A percentile compares a stretch with the other conserved stretches of the same genome.
These are phyloP conservation scores for Coemansia nantahalensis DNA, from an alignment of 192 early-diverging fungal species.

Conservation along the genomic window DNA sequence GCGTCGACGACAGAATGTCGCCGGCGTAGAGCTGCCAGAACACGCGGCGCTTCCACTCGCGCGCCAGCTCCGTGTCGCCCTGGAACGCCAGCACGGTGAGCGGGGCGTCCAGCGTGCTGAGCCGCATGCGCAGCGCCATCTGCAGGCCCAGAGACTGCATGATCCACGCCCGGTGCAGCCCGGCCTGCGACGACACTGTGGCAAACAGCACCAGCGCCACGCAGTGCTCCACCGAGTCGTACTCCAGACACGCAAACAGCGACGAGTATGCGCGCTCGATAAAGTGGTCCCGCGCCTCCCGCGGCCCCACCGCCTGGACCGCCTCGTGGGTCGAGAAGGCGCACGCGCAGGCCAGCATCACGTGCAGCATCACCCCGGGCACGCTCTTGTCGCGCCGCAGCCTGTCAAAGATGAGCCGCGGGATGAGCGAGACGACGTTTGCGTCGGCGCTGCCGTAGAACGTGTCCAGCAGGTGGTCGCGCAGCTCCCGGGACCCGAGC, in stretches of 20 bases:
- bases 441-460: conserved; percentile 43
- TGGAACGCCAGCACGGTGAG: conserved; percentile 26
- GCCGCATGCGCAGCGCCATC: conserved; percentile 49
- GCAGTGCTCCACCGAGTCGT: conserved; percentile 50
- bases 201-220: conserved; percentile 44
- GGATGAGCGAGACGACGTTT: conserved; percentile 42
- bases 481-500: conserved; percentile 13
- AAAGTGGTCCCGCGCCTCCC: conserved; percentile 25
- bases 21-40: conserved; percentile 52
- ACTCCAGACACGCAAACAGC: conserved; percentile 45
- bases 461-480: conserved; percentile 31
- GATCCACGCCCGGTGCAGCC: conserved; percentile 49
- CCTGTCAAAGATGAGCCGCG: conserved; percentile 28
- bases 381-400: conserved; percentile 21
- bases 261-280: conserved; percentile 46
- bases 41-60: conserved; percentile 52
- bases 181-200: conserved; percentile 37
- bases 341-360: conserved; percentile 48
- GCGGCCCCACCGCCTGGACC: conserved; percentile 10
- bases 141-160: conserved; percentile 50
- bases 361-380: conserved; percentile 35
- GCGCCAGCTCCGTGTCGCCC: conserved; percentile 20
- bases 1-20: conserved; percentile 33
- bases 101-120: conserved; percentile 48
- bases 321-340: conserved; percentile 18